Evolutionary conservation across 192 early-diverging fungal genomes (phyloP).

Genomic region (Chytriomyces hyalinus): DNA sequence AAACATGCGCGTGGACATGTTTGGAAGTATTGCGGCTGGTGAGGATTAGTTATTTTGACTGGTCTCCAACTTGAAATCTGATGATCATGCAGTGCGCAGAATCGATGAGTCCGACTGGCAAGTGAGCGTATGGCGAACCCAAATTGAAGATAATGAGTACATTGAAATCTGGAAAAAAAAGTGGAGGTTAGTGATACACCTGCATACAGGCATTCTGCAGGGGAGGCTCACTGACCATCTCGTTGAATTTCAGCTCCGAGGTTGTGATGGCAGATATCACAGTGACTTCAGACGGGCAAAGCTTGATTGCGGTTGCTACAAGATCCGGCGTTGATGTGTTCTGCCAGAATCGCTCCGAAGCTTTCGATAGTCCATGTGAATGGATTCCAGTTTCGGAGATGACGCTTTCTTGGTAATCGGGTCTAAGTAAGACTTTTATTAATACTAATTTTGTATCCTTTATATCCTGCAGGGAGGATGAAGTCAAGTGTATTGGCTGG

Average conservation of each 20-base stretch:
- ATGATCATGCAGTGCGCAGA: slow-evolving; percentile 7
- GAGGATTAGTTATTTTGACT: slow-evolving; percentile 14
- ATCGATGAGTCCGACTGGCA: slow-evolving; percentile 29
- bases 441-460: neutral
- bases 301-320: slow-evolving; percentile 70
- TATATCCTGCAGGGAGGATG: slow-evolving; percentile 30
- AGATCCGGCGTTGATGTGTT: slow-evolving; percentile 62
- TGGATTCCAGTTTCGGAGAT: slow-evolving; percentile 67
- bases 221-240: neutral
- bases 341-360: slow-evolving; percentile 57
- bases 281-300: slow-evolving; percentile 74
- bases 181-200: slow-evolving; percentile 40
- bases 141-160: slow-evolving; percentile 51
- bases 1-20: slow-evolving; percentile 39
- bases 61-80: neutral
- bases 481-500: slow-evolving; percentile 41
- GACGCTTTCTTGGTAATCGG: slow-evolving; percentile 52
- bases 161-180: slow-evolving; percentile 46
- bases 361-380: slow-evolving; percentile 37
- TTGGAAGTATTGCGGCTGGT: slow-evolving; percentile 55
- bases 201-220: no score
- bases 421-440: slow-evolving; percentile 4
- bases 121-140: slow-evolving; percentile 52
- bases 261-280: slow-evolving; percentile 58
- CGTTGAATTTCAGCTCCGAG: slow-evolving; percentile 58